Evolutionary conservation across 768 basidiomycete species (phyloP), one percentile per base, ranked within the genome.

Genomic region (Tylopilus rubrobrunneus): DNA sequence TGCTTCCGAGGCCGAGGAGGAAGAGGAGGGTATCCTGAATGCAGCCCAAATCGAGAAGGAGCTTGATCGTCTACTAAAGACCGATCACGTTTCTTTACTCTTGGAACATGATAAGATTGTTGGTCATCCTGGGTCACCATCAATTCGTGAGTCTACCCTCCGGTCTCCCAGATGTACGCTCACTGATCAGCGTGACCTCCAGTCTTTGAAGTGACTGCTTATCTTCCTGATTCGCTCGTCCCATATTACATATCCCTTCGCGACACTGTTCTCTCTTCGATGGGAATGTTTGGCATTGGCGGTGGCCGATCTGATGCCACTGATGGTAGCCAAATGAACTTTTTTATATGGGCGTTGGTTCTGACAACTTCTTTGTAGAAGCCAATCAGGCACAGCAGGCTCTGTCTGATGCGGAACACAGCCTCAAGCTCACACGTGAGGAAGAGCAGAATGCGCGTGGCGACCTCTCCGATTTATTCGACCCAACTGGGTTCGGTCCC

Each of bases 201-300:
- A 97, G 95, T 94, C 29, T 91, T 87, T 68, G 80, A 91, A 43
- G 58, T 92, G 33, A 76, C 85, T 25, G 78, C 87, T 17, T 98
- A 98, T 71, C 76, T 98, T 39, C 96, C 96, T 2, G 94, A 96
- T 51, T 75, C 82, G 8, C 59, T 92, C 17, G 65, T 89, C 37
- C 88, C 90, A 0, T 76, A 79, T 39, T 98, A 87, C 70, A 83
- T 92, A 55, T 74, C 77, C 23, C 67, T 88, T 60, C 84, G 84
- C 34, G 79, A 85, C 45, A 67, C 73, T 0, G 49, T 92, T 5
- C 62, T 87, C 39, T 79, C 81, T 5, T 83, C 80, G 79, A 72
- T 98, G 53, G 73, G 78, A 53, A 76, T 71, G 4, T 56, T 93
- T 17, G 91, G 89, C 7, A 68, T 94, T 46, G 66, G 85, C 14